Percentiles rank a stretch among this genome's conserved stretches.
These are phyloP conservation scores for Xylaria castorea DNA, from an alignment of 495 filamentous ascomycete genomes.

Conservation along the genomic window DNA sequence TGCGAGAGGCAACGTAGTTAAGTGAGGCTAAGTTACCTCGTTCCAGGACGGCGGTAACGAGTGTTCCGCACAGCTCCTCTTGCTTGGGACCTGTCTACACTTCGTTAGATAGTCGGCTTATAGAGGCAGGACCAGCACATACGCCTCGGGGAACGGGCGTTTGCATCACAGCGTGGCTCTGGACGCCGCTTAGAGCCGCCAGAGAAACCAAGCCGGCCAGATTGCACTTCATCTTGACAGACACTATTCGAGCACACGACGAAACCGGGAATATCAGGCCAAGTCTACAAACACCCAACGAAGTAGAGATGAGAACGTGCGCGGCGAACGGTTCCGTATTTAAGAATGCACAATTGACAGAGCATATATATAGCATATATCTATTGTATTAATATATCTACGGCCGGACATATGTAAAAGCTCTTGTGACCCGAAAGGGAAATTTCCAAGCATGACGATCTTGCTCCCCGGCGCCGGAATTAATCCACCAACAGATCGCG, in stretches of 20 bases:
- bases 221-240: conserved; percentile 13
- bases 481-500: conserved; percentile 23
- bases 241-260: not conserved
- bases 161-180: conserved; percentile 22
- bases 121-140: not conserved
- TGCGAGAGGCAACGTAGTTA: no score
- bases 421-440: not conserved
- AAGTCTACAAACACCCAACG: not conserved
- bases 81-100: conserved; percentile 26
- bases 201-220: not conserved
- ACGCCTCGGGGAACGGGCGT: conserved; percentile 16
- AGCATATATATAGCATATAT: not conserved
- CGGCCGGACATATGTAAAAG: not conserved
- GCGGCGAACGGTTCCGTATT: not conserved
- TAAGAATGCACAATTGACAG: not conserved
- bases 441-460: not conserved
- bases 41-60: conserved; percentile 7
- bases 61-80: conserved; percentile 8
- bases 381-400: not conserved
- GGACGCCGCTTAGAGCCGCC: conserved; percentile 5
- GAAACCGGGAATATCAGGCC: not conserved
- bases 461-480: not conserved
- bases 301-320: not conserved
- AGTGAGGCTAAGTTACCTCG: not conserved
- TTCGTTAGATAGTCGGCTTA: not conserved